Conservation (phyloP, 2,329 filamentous ascomycete genomes). For the Aureobasidium sp. region DNA sequence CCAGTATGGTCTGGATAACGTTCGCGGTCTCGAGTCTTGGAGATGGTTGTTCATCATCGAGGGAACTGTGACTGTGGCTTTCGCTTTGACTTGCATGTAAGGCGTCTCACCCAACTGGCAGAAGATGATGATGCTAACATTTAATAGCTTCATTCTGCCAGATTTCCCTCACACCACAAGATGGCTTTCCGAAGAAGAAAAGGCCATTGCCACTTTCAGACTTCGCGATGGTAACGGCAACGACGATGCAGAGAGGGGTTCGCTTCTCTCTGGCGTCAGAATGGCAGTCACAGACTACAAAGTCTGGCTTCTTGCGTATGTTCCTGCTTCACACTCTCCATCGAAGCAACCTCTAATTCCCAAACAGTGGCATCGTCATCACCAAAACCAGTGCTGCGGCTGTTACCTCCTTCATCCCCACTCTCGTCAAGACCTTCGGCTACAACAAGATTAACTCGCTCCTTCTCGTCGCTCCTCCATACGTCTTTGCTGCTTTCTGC, state of each 20-base stretch:
- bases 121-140: background rate
- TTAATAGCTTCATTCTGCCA: conserved; percentile 31
- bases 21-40: conserved; percentile 35
- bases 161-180: conserved; percentile 50
- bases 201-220: background rate
- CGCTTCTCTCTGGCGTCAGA: conserved; percentile 7
- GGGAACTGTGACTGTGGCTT: background rate
- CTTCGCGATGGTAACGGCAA: conserved; percentile 12
- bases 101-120: background rate
- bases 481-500: conserved; percentile 23
- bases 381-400: conserved; percentile 17
- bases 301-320: conserved; percentile 19
- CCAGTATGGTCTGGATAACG: conserved; percentile 31
- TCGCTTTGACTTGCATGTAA: background rate
- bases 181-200: conserved; percentile 22
- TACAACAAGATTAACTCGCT: conserved; percentile 31
- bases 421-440: conserved; percentile 31
- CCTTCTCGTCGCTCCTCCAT: conserved; percentile 29
- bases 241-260: background rate
- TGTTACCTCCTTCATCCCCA: conserved; percentile 28
- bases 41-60: conserved; percentile 38
- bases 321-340: background rate
- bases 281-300: conserved; percentile 18
- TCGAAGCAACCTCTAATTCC: background rate
- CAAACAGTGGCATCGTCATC: conserved; percentile 11